phyloP scores from a whole-genome alignment of 306 rosid species.

The Cucurbita moschata region DNA sequence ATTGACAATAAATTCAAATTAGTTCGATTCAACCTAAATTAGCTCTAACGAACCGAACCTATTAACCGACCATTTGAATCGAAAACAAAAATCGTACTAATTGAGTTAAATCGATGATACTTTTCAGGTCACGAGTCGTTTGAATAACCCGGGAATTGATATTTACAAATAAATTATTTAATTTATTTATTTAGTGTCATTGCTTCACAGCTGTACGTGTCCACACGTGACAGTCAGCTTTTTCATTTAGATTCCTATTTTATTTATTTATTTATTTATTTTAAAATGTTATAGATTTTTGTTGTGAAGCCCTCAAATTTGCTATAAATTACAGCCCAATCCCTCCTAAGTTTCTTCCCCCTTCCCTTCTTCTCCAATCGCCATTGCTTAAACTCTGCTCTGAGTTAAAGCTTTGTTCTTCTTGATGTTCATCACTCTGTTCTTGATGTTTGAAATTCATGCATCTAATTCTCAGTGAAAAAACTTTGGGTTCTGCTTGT shows the following conservation, averaged over 20 bases:
- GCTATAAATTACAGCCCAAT: slow-evolving; percentile 44
- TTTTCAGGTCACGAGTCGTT: too few relatives aligned
- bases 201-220: slow-evolving; percentile 1
- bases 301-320: slow-evolving; percentile 10
- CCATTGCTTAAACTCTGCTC: neutral
- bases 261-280: neutral
- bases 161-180: too few relatives aligned
- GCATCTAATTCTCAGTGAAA: slow-evolving; percentile 81
- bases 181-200: neutral
- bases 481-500: slow-evolving; percentile 49
- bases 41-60: too few relatives aligned
- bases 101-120: too few relatives aligned
- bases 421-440: slow-evolving; percentile 41
- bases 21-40: too few relatives aligned
- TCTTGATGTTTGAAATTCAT: slow-evolving; percentile 87
- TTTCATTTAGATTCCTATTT: slow-evolving; percentile 15
- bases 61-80: too few relatives aligned
- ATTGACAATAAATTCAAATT: too few relatives aligned
- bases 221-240: slow-evolving; percentile 17
- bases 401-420: neutral
- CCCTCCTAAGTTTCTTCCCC: slow-evolving; percentile 17
- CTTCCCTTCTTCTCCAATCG: slow-evolving; percentile 2
- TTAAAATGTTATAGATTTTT: neutral
- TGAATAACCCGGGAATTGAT: too few relatives aligned
- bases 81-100: too few relatives aligned